Evolutionary conservation across 2,329 filamentous ascomycete species (phyloP).

Genomic region (Hypomyces rosellus): DNA sequence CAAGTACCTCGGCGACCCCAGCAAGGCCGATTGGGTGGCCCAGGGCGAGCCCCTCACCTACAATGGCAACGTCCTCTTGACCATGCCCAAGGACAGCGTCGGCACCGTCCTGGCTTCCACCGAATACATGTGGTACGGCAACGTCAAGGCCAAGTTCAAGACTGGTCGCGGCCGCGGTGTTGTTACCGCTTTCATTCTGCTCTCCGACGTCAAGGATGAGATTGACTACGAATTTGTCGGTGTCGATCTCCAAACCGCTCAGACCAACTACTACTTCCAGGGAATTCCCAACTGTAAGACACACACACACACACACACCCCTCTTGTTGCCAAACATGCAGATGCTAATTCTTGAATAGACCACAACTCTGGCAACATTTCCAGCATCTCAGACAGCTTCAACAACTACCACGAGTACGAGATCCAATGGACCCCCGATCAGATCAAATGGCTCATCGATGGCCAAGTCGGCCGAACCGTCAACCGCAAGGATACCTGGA

Average conservation of each 20-base stretch:
- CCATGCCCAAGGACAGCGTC: conserved; percentile 79
- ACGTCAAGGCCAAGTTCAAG: conserved; percentile 77
- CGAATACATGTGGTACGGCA: conserved; percentile 95
- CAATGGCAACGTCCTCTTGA: conserved; percentile 69
- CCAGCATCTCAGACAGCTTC: conserved; percentile 60
- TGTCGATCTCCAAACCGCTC: conserved; percentile 65
- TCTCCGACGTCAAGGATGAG: conserved; percentile 95
- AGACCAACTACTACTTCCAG: conserved; percentile 97
- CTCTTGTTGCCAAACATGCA: too few species aligned
- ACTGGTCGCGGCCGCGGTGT: conserved; percentile 81
- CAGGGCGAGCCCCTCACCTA: conserved; percentile 68
- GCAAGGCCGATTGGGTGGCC: conserved; percentile 78
- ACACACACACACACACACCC: too few species aligned
- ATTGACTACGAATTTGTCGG: conserved; percentile 97
- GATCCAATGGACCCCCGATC: conserved; percentile 85
- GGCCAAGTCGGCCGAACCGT: conserved; percentile 69
- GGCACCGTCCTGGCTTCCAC: conserved; percentile 82
- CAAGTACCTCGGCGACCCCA: conserved; percentile 80
- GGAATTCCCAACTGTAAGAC: conserved; percentile 77
- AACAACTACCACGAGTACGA: conserved; percentile 81
- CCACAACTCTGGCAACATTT: conserved; percentile 66
- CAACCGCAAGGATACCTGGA: conserved; percentile 76
- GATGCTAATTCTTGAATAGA: conserved; percentile 42
- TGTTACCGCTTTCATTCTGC: conserved; percentile 93
- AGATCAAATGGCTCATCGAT: conserved; percentile 81